Evolutionary conservation across 2,329 filamentous ascomycete species (phyloP).

Genomic region (Paraconiothyrium brasiliense): DNA sequence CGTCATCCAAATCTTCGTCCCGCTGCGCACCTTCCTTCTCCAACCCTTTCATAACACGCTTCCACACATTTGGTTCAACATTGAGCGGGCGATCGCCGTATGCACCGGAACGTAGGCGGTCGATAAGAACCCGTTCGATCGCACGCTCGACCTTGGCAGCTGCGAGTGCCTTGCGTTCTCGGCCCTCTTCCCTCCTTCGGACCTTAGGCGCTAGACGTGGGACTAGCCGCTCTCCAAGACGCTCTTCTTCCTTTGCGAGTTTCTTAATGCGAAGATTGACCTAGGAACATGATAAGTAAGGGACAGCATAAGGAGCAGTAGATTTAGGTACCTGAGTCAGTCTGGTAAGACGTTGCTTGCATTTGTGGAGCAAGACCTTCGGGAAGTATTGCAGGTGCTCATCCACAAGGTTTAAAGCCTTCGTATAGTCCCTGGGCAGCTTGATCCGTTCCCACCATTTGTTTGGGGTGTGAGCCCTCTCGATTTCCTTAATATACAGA

Average conservation of each 20-base stretch:
- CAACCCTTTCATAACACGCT: conserved; percentile 90
- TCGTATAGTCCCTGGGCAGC: conserved; percentile 87
- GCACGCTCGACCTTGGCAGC: conserved; percentile 91
- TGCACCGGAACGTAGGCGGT: conserved; percentile 87
- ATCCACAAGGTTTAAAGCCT: conserved; percentile 82
- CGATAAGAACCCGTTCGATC: conserved; percentile 94
- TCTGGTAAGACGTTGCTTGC: conserved; percentile 93
- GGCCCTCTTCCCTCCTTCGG: conserved; percentile 58
- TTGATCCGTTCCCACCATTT: conserved; percentile 96
- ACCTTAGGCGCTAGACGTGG: conserved; percentile 93
- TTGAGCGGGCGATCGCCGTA: conserved; percentile 96
- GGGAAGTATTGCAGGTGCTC: conserved; percentile 79
- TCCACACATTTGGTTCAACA: conserved; percentile 94
- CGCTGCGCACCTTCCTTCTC: conserved; percentile 84
- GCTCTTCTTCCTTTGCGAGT: conserved; percentile 87
- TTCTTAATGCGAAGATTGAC: conserved; percentile 81
- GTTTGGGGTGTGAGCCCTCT: conserved; percentile 63
- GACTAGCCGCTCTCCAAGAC: conserved; percentile 87
- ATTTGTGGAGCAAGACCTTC: conserved; percentile 91
- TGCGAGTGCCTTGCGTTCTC: conserved; percentile 61
- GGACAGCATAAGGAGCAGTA: too few species aligned
- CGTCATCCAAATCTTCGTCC: conserved; percentile 89
- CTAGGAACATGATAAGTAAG: conserved; percentile 62
- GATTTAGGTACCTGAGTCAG: conserved; percentile 58
- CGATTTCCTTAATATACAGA: conserved; percentile 91